phyloP scores from a whole-genome alignment of 148 eudicot species.

The Arctostaphylos glauca region DNA sequence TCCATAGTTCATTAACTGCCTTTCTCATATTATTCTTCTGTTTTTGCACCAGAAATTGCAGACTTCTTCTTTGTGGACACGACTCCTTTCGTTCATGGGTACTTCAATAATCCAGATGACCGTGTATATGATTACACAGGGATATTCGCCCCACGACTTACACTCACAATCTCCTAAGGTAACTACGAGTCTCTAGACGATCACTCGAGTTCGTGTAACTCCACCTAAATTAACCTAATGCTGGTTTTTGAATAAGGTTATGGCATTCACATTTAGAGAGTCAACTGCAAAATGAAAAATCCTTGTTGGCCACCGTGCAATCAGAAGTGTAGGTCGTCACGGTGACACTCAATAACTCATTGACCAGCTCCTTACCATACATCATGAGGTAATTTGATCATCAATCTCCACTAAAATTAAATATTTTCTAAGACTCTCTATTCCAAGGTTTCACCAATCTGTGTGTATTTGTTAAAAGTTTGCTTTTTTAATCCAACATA shows the following conservation, averaged over 20 bases:
- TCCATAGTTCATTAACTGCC: neutral
- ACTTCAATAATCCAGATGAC: conserved; percentile 40
- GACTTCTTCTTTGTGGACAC: conserved; percentile 85
- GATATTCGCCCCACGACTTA: conserved; percentile 41
- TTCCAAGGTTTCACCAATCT: neutral
- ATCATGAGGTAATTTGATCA: conserved; percentile 19
- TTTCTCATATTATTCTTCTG: neutral
- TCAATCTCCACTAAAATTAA: neutral
- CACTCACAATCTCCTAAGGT: conserved; percentile 50
- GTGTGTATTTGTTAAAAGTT: neutral
- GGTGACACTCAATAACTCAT: conserved; percentile 22
- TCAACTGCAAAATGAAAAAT: conserved; percentile 23
- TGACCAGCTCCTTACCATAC: conserved; percentile 13
- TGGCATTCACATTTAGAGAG: conserved; percentile 14
- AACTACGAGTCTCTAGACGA: neutral
- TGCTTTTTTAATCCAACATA: neutral
- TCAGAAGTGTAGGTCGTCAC: conserved; percentile 20
- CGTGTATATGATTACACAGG: conserved; percentile 77
- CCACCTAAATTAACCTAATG: neutral
- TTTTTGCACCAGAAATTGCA: conserved; percentile 40
- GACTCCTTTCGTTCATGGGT: conserved; percentile 60
- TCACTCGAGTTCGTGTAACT: neutral
- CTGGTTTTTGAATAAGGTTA: conserved; percentile 11
- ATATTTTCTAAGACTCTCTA: neutral
- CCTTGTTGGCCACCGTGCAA: conserved; percentile 24